These are phyloP conservation scores for Pulveroboletus sp. DNA, from an alignment of 768 basidiomycete genomes.

Conservation along the genomic window DNA sequence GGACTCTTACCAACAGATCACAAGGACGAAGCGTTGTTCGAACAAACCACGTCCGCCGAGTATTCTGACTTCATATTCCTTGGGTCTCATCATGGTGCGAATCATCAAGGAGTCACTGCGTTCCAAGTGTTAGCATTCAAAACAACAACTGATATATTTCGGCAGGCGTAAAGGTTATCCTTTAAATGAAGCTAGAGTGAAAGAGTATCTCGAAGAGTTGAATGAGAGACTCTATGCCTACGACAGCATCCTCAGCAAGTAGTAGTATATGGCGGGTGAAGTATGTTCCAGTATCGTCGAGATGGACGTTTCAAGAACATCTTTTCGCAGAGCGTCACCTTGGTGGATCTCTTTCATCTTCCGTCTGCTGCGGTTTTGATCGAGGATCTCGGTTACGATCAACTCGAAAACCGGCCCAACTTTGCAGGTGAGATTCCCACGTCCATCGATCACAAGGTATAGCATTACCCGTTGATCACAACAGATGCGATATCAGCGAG, in stretches of 20 bases:
- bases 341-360: conserved; percentile 46
- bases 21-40: conserved; percentile 15
- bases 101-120: conserved; percentile 48
- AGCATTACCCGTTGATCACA: conserved; percentile 4
- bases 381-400: conserved; percentile 19
- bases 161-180: conserved; percentile 6
- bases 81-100: conserved; percentile 42
- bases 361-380: conserved; percentile 35
- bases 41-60: conserved; percentile 19
- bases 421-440: conserved; percentile 19
- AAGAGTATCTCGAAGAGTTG: conserved; percentile 23
- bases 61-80: conserved; percentile 43
- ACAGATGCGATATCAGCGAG: conserved; percentile 47
- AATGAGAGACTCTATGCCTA: conserved; percentile 46
- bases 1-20: conserved; percentile 18
- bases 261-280: conserved; percentile 54
- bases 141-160: conserved; percentile 3
- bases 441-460: too few species aligned
- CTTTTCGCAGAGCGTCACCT: conserved; percentile 35
- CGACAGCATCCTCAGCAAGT: conserved; percentile 49
- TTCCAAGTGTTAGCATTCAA: too few species aligned
- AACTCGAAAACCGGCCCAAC: conserved; percentile 24
- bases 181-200: conserved; percentile 23
- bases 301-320: neutral
- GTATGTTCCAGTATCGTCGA: conserved; percentile 27